Evolutionary conservation across 2,329 filamentous ascomycete species (phyloP), one percentile per base, ranked within the genome.

Genomic region (Coniosporium tulheliwenetii): DNA sequence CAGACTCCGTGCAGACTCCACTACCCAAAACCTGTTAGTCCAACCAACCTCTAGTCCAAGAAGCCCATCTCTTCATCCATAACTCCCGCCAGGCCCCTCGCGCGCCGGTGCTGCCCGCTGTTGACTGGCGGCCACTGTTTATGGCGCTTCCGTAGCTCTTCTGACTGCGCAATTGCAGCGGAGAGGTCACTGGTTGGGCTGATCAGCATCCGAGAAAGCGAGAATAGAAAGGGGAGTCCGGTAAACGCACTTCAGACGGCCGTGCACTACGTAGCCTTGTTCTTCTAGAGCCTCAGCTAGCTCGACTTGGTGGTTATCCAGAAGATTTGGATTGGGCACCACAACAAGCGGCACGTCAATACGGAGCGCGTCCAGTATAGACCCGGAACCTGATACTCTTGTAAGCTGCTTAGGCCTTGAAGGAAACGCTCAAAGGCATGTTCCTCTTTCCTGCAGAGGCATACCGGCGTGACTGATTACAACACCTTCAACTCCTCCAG

Each of bases 251-350:
- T 71, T 67, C 35, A 85, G 62, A 40, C 69, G 65, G 9, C 81
- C 82, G 50, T 79, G 71, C n/a, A 87, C 69, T 2, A 85, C 76
- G 60, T 93, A 93, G 16, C 81, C 79, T 48, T 85, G 75, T 16
- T 68, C 64, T 30, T 81, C 74, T 42, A 96, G 71, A 48, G 84
- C 79, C 39, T 77, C 68, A 1, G 89, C 89, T 41, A 98, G 72
- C 58, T 96, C 85, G 14, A 77, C 72, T 60, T 98, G 91, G 56
- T 98, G 91, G 52, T 98, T 89, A 53, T 93, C 79, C 50, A 94
- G 71, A 0, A 98, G 71, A 5, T 69, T 67, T 1, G 77, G 71
- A 57, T 98, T 98, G 2, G 89, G 83, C 2, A 98, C 86, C 1
- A 94, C 85, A 39, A 98, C 72, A n/a, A 96, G 65, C 2, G 84